Conservation (phyloP, 169 alveolate species). For the Plasmodium fragile region DNA sequence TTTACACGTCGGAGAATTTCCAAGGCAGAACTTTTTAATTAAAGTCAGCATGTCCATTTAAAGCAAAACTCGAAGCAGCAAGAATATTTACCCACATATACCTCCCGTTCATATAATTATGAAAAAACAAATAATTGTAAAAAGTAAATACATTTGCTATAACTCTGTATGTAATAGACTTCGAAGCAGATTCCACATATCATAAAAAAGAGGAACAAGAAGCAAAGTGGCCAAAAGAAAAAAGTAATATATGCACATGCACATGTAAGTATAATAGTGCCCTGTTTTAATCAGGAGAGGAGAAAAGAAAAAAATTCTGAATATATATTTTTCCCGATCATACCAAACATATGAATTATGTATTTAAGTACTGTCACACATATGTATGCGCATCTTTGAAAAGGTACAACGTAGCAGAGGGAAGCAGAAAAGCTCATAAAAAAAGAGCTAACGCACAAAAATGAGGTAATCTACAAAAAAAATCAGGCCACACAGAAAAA, state of each 20-base stretch:
- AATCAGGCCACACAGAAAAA: slow-evolving; percentile 8
- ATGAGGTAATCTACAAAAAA: neutral
- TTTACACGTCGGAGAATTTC: neutral
- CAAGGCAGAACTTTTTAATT: neutral
- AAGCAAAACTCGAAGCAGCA: neutral
- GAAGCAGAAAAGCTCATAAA: neutral
- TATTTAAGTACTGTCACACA: neutral
- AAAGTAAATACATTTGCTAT: slow-evolving; percentile 7
- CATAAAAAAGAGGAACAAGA: slow-evolving; percentile 17
- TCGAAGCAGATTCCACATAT: slow-evolving; percentile 5
- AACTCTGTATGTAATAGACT: slow-evolving; percentile 8
- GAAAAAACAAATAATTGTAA: slow-evolving; percentile 48
- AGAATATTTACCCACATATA: neutral
- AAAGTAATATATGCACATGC: neutral
- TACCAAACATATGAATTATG: slow-evolving; percentile 2
- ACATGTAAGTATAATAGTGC: neutral
- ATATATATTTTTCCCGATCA: neutral
- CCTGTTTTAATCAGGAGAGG: neutral
- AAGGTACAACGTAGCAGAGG: neutral
- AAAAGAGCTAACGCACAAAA: neutral
- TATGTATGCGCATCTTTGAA: neutral
- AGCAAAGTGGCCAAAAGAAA: slow-evolving; percentile 1
- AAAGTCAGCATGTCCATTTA: neutral
- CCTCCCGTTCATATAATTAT: slow-evolving; percentile 7
- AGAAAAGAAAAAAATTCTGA: neutral